A percentile compares a stretch with the other conserved stretches of the same genome.
These are phyloP conservation scores for Cyclotella baltica DNA, from an alignment of 108 stramenopile genomes.

Conservation along the genomic window DNA sequence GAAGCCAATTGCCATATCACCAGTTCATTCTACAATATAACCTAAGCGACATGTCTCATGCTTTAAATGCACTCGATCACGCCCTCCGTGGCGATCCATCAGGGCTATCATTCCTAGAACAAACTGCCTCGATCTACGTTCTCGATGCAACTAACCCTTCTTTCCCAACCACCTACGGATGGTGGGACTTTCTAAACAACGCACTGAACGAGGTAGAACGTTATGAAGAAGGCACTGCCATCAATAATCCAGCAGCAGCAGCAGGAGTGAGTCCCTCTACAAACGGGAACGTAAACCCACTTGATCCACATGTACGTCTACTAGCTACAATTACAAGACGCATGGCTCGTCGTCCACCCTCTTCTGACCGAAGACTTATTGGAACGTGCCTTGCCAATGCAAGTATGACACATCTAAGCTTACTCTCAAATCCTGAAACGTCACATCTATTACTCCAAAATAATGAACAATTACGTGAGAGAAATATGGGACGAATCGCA, in stretches of 20 bases:
- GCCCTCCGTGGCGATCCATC: conserved; percentile 71
- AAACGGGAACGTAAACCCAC: conserved; percentile 23
- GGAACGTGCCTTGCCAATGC: conserved; percentile 73
- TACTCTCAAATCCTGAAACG: conserved; percentile 35
- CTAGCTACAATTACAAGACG: conserved; percentile 73
- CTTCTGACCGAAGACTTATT: conserved; percentile 61
- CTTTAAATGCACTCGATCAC: conserved; percentile 65
- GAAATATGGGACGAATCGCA: conserved; percentile 81
- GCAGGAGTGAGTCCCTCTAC: not conserved
- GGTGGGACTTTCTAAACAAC: conserved; percentile 87
- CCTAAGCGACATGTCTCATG: conserved; percentile 42
- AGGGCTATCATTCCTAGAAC: conserved; percentile 75
- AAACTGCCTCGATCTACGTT: conserved; percentile 76
- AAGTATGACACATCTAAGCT: conserved; percentile 46
- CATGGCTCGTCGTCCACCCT: conserved; percentile 72
- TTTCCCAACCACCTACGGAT: conserved; percentile 71
- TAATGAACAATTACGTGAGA: conserved; percentile 76
- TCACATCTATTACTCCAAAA: conserved; percentile 58
- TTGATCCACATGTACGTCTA: conserved; percentile 66
- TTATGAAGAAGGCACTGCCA: conserved; percentile 32
- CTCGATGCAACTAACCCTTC: conserved; percentile 73
- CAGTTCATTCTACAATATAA: not conserved
- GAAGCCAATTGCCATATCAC: not conserved
- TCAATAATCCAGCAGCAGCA: not conserved
- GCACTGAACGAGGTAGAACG: conserved; percentile 84